Percentiles rank a stretch among this genome's conserved stretches.
phyloP scores from a whole-genome alignment of 495 filamentous ascomycete genomes.

The Penicillium paxilli region DNA sequence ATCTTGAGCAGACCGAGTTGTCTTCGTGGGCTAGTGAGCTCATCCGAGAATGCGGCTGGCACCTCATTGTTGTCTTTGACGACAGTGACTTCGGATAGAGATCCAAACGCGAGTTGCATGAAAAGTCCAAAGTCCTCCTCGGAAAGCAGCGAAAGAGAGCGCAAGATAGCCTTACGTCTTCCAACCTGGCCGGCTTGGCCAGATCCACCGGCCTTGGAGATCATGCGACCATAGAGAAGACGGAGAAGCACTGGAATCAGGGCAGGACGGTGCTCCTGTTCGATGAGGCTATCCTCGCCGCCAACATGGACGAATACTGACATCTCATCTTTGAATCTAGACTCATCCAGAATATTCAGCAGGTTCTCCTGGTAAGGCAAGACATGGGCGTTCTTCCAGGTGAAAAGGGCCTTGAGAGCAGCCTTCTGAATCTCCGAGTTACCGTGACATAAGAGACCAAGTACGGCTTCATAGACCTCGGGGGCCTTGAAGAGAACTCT shows the following conservation, averaged over 20 bases:
- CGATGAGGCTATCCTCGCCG: slow-evolving; percentile 70
- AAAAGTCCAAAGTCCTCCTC: slow-evolving; percentile 72
- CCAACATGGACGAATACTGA: slow-evolving; percentile 75
- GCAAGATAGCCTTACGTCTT: slow-evolving; percentile 65
- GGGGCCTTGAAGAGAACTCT: slow-evolving; percentile 74
- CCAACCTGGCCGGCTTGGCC: slow-evolving; percentile 58
- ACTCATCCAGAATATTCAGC: slow-evolving; percentile 85
- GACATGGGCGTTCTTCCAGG: slow-evolving; percentile 80
- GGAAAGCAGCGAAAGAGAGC: slow-evolving; percentile 58
- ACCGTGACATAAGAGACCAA: slow-evolving; percentile 77
- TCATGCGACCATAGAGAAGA: slow-evolving; percentile 83
- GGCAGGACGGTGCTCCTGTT: slow-evolving; percentile 65
- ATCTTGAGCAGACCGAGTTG: slow-evolving; percentile 88
- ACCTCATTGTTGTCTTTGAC: slow-evolving; percentile 53
- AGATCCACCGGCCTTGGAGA: slow-evolving; percentile 70
- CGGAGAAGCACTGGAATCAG: slow-evolving; percentile 85
- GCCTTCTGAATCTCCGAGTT: slow-evolving; percentile 85
- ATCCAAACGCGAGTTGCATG: slow-evolving; percentile 76
- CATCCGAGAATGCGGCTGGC: slow-evolving; percentile 47
- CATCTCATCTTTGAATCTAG: slow-evolving; percentile 88
- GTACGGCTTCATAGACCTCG: slow-evolving; percentile 72
- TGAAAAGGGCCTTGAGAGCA: slow-evolving; percentile 78
- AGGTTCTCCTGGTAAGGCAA: slow-evolving; percentile 83
- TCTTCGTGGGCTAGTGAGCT: slow-evolving; percentile 65
- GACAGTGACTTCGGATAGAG: slow-evolving; percentile 59